A percentile compares a stretch with the other conserved stretches of the same genome.
These are phyloP conservation scores for Primulina tabacum DNA, from an alignment of 257 asterid species.

Conservation along the genomic window DNA sequence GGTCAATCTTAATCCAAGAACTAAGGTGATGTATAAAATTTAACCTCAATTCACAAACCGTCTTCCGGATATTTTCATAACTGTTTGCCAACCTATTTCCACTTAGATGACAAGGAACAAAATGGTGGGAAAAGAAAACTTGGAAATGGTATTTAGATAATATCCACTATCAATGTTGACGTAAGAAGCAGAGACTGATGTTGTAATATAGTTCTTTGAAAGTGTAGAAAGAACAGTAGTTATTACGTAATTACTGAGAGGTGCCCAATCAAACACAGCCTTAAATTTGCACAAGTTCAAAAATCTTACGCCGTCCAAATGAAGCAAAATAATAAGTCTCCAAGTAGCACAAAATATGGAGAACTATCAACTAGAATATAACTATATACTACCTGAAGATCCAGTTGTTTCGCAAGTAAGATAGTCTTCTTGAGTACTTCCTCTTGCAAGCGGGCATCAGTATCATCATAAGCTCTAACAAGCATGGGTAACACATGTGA, in stretches of 20 bases:
- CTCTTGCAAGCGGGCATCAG: slow-evolving; percentile 97
- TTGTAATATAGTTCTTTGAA: background rate
- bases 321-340: no score
- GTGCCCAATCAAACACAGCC: background rate
- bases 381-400: slow-evolving; percentile 64
- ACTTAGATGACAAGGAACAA: background rate
- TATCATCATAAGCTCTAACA: slow-evolving; percentile 93
- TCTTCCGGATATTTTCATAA: background rate
- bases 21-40: background rate
- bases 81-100: slow-evolving; percentile 11
- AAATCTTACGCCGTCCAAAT: no score
- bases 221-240: background rate
- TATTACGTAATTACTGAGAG: background rate
- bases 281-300: no score
- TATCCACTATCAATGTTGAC: background rate
- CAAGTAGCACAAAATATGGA: no score
- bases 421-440: slow-evolving; percentile 84
- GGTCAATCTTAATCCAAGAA: slow-evolving; percentile 4
- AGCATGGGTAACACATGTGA: slow-evolving; percentile 89
- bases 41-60: slow-evolving; percentile 12
- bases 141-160: background rate
- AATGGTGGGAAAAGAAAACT: background rate
- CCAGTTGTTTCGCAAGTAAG: slow-evolving; percentile 77
- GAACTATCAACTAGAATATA: no score
- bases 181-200: background rate